Conservation (phyloP, 2,329 filamentous ascomycete species). For the Trichophyton rubrum region DNA sequence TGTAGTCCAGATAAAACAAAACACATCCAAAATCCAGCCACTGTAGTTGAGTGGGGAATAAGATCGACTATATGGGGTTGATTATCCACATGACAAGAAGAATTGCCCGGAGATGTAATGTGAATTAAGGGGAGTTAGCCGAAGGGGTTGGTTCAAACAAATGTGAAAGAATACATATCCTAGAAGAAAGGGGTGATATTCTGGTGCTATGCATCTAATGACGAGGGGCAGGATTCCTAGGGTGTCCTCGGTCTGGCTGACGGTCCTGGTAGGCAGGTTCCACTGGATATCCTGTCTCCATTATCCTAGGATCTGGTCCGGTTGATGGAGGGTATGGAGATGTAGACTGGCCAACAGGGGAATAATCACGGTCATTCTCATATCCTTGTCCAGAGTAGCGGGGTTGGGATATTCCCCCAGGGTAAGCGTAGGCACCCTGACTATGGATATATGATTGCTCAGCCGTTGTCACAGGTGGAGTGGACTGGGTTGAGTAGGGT, state of each 20-base stretch:
- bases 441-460: slow-evolving; percentile 30
- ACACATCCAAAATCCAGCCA: neutral
- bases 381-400: slow-evolving; percentile 32
- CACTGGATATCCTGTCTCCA: slow-evolving; percentile 32
- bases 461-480: slow-evolving; percentile 27
- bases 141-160: neutral
- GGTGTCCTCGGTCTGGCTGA: slow-evolving; percentile 25
- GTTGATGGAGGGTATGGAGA: slow-evolving; percentile 31
- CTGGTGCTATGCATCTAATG: slow-evolving; percentile 17
- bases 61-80: neutral
- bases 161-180: neutral
- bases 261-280: slow-evolving; percentile 24
- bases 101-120: neutral
- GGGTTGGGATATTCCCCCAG: slow-evolving; percentile 25
- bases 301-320: slow-evolving; percentile 31
- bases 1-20: neutral
- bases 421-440: slow-evolving; percentile 22
- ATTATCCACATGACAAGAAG: neutral
- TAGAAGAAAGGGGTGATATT: neutral
- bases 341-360: slow-evolving; percentile 29
- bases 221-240: slow-evolving; percentile 28
- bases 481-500: slow-evolving; percentile 19
- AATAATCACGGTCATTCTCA: slow-evolving; percentile 32
- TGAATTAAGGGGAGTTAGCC: neutral
- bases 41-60: neutral